Evolutionary conservation across 805 yeast genomes (phyloP).

Genomic region (Candida caryicola): DNA sequence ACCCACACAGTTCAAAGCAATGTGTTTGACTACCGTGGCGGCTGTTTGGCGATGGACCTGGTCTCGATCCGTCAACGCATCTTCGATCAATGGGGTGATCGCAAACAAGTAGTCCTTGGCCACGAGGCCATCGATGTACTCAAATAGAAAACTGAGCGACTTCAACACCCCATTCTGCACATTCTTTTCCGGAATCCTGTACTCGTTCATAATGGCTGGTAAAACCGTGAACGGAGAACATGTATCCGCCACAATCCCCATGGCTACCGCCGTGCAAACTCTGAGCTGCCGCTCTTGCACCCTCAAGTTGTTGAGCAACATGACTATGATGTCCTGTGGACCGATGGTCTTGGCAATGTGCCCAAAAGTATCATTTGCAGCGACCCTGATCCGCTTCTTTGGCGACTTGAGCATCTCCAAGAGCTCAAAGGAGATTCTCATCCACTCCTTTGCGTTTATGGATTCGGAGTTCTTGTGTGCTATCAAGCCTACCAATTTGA

Average conservation of each 20-base stretch:
- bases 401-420: conserved; percentile 85
- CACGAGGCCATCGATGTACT: conserved; percentile 74
- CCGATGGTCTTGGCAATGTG: conserved; percentile 89
- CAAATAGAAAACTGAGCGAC: conserved; percentile 87
- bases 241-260: conserved; percentile 91
- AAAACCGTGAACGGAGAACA: conserved; percentile 91
- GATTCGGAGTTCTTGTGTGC: conserved; percentile 79
- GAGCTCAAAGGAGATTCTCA: conserved; percentile 89
- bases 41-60: conserved; percentile 95
- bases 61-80: conserved; percentile 87
- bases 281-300: conserved; percentile 96
- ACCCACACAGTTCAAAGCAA: conserved; percentile 78
- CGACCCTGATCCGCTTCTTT: conserved; percentile 69
- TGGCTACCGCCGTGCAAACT: conserved; percentile 96
- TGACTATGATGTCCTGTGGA: conserved; percentile 88
- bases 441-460: conserved; percentile 93
- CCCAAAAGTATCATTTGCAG: conserved; percentile 91
- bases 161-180: conserved; percentile 95
- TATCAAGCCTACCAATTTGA: conserved; percentile 74
- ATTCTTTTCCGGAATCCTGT: conserved; percentile 84
- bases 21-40: conserved; percentile 77
- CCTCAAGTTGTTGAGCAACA: conserved; percentile 75
- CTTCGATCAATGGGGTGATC: conserved; percentile 74
- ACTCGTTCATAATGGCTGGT: conserved; percentile 95
- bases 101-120: conserved; percentile 81